phyloP scores from a whole-genome alignment of 257 asterid species.

The Handroanthus guayacan region DNA sequence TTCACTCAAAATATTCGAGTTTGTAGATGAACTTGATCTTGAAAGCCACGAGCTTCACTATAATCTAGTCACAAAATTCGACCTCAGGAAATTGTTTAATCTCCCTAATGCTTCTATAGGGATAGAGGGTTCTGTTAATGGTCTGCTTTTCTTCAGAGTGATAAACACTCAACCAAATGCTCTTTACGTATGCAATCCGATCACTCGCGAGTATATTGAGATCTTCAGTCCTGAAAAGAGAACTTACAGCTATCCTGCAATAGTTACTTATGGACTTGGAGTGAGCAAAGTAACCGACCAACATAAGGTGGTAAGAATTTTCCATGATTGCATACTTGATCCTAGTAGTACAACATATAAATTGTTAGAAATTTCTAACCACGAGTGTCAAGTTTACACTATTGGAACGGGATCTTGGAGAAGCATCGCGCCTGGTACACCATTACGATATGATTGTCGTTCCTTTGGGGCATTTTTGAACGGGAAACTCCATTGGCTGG shows the following conservation, averaged over 20 bases:
- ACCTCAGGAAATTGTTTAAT: not conserved
- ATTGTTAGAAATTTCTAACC: conserved; percentile 6
- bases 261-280: conserved; percentile 52
- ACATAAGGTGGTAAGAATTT: conserved; percentile 42
- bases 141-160: conserved; percentile 28
- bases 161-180: not conserved
- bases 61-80: conserved; percentile 6
- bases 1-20: conserved; percentile 8
- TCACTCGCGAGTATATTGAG: conserved; percentile 39
- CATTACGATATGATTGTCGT: not conserved
- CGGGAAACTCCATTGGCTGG: conserved; percentile 57
- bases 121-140: conserved; percentile 28
- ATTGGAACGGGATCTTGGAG: conserved; percentile 56
- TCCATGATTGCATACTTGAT: conserved; percentile 11
- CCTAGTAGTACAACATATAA: not conserved
- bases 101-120: not conserved
- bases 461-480: conserved; percentile 35
- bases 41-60: conserved; percentile 37
- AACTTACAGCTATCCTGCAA: not conserved
- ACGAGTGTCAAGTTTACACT: conserved; percentile 46
- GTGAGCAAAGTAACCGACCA: conserved; percentile 32
- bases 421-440: not conserved
- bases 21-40: conserved; percentile 29
- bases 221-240: conserved; percentile 33
- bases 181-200: conserved; percentile 52